Evolutionary conservation across 352 stramenopile species (phyloP).

Genomic region (Pythium rhizo-oryzae): DNA sequence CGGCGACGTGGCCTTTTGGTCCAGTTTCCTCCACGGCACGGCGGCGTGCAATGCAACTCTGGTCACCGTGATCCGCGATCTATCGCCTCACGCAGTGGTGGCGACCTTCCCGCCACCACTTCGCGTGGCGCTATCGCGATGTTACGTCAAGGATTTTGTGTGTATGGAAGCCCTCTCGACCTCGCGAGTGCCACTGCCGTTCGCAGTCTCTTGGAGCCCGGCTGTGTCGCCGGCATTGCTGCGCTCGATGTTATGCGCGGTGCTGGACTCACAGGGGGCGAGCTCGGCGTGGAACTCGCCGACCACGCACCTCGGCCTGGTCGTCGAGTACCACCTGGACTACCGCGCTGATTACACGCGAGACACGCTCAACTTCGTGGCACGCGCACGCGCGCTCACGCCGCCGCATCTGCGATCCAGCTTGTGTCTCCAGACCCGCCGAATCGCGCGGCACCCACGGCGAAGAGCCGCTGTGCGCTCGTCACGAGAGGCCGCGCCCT

Average conservation of each 20-base stretch:
- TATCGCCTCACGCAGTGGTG: no score
- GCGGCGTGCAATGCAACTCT: background rate
- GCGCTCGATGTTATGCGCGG: no score
- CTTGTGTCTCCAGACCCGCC: background rate
- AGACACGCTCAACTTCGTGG: background rate
- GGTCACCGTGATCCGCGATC: no score
- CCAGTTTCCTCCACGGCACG: background rate
- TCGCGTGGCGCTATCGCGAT: background rate
- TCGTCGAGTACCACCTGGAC: background rate
- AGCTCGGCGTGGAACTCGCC: background rate
- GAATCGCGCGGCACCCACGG: background rate
- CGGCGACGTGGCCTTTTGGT: background rate
- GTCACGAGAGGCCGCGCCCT: background rate
- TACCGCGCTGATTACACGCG: background rate
- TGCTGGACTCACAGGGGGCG: no score
- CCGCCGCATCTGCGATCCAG: background rate
- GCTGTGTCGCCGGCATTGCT: no score
- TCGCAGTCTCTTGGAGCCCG: no score
- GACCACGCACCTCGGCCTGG: background rate
- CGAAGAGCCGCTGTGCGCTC: background rate
- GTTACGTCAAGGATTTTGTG: background rate
- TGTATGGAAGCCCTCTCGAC: no score
- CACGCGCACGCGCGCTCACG: background rate
- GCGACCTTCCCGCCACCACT: no score
- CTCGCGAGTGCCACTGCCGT: no score